Evolutionary conservation across 768 basidiomycete species (phyloP).

Genomic region (Psilocybe tampanensis): DNA sequence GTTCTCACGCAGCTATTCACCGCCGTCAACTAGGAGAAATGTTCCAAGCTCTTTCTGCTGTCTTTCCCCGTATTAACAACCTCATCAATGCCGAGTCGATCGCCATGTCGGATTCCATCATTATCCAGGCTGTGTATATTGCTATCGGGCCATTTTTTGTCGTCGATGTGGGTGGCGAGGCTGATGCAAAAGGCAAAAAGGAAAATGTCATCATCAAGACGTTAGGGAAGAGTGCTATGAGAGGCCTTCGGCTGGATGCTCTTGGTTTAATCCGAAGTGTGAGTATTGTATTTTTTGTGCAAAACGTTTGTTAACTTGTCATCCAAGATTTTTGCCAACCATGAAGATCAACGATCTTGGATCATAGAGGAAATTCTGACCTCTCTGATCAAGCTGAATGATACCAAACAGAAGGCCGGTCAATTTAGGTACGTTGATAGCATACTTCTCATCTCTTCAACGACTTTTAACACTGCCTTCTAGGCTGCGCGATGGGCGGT

Average conservation of each 20-base stretch:
- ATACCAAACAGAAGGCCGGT: constrained; percentile 87
- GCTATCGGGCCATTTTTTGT: constrained; percentile 95
- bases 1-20: constrained; percentile 33
- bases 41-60: constrained; percentile 71
- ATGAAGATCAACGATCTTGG: constrained; percentile 91
- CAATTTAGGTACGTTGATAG: constrained; percentile 71
- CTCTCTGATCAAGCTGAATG: constrained; percentile 87
- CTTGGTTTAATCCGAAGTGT: constrained; percentile 85
- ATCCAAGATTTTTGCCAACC: constrained; percentile 83
- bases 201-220: constrained; percentile 63
- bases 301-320: neutral
- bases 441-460: neutral
- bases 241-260: constrained; percentile 79
- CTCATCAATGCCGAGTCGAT: constrained; percentile 74
- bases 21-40: constrained; percentile 63
- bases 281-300: constrained; percentile 26
- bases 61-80: constrained; percentile 73
- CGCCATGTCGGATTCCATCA: constrained; percentile 87
- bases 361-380: constrained; percentile 97
- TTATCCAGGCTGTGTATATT: constrained; percentile 92
- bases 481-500: constrained; percentile 87
- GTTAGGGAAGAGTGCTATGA: constrained; percentile 79
- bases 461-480: neutral
- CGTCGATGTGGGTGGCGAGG: constrained; percentile 62
- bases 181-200: constrained; percentile 48